These are phyloP conservation scores for Drechslerella coelobrocha DNA, from an alignment of 2,329 filamentous ascomycete species.

Conservation along the genomic window DNA sequence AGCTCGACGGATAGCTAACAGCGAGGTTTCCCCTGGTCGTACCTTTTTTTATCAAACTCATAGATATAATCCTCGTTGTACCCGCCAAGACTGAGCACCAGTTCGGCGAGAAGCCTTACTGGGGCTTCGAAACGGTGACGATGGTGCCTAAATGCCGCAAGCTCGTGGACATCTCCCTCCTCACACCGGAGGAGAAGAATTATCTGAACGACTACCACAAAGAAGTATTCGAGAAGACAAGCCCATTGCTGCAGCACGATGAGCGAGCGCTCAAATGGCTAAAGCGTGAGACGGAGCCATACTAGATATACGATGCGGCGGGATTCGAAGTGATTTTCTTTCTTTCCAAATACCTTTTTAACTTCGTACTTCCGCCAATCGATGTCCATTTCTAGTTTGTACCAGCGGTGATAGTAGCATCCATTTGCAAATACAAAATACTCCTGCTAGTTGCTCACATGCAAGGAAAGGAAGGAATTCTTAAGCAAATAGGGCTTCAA, in stretches of 20 bases:
- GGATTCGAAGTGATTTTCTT: too few species aligned
- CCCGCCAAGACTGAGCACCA: conserved; percentile 85
- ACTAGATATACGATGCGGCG: not conserved
- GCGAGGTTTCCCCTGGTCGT: too few species aligned
- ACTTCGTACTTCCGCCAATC: too few species aligned
- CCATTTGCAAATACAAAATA: too few species aligned
- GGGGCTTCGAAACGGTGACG: conserved; percentile 96
- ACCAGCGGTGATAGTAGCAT: too few species aligned
- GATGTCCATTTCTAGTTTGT: too few species aligned
- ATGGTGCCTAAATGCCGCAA: conserved; percentile 95
- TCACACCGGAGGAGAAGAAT: conserved; percentile 75
- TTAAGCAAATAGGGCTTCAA: too few species aligned
- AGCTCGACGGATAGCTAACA: conserved; percentile 36
- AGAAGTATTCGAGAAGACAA: conserved; percentile 82
- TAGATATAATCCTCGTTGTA: conserved; percentile 83
- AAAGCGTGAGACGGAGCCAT: conserved; percentile 78
- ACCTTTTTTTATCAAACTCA: too few species aligned
- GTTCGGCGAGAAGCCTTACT: conserved; percentile 91
- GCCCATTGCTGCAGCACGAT: conserved; percentile 75
- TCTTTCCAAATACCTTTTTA: too few species aligned
- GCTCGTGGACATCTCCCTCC: conserved; percentile 75
- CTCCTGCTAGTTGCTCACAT: too few species aligned
- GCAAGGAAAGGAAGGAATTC: too few species aligned
- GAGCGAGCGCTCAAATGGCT: conserved; percentile 78
- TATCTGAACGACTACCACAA: conserved; percentile 89